A percentile compares a stretch with the other conserved stretches of the same genome.
Conservation (phyloP, 2,329 filamentous ascomycete species). For the Cyphellophora europaea region DNA sequence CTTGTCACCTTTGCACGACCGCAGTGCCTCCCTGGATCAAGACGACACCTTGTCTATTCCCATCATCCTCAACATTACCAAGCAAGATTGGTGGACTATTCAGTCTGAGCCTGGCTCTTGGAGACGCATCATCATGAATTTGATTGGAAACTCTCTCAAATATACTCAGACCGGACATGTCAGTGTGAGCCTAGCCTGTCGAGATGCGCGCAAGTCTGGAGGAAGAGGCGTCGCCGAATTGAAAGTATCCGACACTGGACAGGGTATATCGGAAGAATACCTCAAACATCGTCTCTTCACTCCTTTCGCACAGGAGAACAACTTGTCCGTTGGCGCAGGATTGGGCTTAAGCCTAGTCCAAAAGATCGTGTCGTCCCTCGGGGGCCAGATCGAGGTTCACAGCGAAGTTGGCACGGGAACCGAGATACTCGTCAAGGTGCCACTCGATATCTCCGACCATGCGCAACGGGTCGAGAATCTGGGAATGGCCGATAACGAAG, state of each 20-base stretch:
- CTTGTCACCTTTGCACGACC: slow-evolving; percentile 9
- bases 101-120: slow-evolving; percentile 37
- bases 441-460: no score
- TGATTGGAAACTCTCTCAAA: slow-evolving; percentile 41
- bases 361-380: slow-evolving; percentile 21
- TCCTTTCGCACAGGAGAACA: slow-evolving; percentile 52
- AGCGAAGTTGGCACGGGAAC: slow-evolving; percentile 21
- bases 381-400: slow-evolving; percentile 21
- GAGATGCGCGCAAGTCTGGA: slow-evolving; percentile 12
- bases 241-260: slow-evolving; percentile 22
- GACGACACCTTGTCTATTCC: slow-evolving; percentile 3
- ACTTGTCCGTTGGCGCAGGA: slow-evolving; percentile 46
- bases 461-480: no score
- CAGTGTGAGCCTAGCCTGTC: slow-evolving; percentile 24
- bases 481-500: no score
- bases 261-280: slow-evolving; percentile 21
- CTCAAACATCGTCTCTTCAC: slow-evolving; percentile 33
- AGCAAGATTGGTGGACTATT: slow-evolving; percentile 32
- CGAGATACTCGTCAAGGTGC: slow-evolving; percentile 6
- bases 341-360: slow-evolving; percentile 52
- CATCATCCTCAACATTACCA: slow-evolving; percentile 30
- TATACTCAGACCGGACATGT: slow-evolving; percentile 36
- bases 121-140: slow-evolving; percentile 39
- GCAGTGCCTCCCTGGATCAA: not conserved
- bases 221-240: slow-evolving; percentile 10